Base-by-base conservation (phyloP, 805 yeast genomes). In the Metschnikowia cerradonensis region DNA sequence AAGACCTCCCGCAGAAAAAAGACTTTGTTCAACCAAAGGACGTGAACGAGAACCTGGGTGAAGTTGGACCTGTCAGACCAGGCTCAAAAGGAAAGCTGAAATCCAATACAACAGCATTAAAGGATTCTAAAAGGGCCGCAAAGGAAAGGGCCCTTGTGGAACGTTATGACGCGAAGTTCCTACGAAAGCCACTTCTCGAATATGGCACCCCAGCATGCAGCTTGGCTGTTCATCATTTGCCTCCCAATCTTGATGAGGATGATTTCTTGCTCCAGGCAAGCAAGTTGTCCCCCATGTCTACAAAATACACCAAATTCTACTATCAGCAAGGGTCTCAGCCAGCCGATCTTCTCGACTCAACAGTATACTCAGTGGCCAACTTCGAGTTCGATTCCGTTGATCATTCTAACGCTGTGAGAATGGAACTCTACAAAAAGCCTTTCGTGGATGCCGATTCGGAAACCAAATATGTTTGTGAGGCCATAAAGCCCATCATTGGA, bases 381-480 rank as follows among this genome's bases (percentile, higher is more conserved):
- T 6, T 62, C 2, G 44, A 45, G 37, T 61, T 63, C 36, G 20
- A 40, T 15, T 45, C 57, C 11, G 50, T 37, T 6, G 45, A 20
- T 3, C 22, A 33, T 7, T 53, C 59, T 4, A 50, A 45, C 2
- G 34, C 45, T 15, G 59, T 62, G 44, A 41, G 41, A 33, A 39
- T 30, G 14, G 54, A 41, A 8, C 35, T 60, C 14, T 44, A 45
- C 14, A 56, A 52, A 0, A 57, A 67, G 34, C 59, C 64, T 34
- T 68, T 64, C 65, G 48, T 45, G 17, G 71, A 65, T 30, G 51
- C 55, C 2, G 57, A 52, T 4, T 59, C 67, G 2, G 60, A 58
- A 6, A 70, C 65, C 38, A 52, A 63, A 13, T 60, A 70, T 45
- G 51, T 57, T 33, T 57, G 60, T 45, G 46, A 35, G 15, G 45